Percentiles rank a stretch among this genome's conserved stretches.
Conservation (phyloP, 2,329 filamentous ascomycete species). For the Colletotrichum sp. region DNA sequence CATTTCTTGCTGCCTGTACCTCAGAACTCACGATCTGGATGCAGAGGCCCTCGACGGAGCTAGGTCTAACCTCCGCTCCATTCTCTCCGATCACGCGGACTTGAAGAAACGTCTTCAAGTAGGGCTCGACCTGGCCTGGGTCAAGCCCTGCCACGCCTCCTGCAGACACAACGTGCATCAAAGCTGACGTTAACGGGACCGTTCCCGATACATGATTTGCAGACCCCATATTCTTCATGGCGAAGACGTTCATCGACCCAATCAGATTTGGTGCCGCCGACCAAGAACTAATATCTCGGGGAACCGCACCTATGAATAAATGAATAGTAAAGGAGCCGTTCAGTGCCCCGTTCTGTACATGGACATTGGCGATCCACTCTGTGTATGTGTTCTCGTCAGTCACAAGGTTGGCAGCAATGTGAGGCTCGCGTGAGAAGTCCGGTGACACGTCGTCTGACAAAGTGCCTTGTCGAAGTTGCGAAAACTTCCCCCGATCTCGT, state of each 20-base stretch:
- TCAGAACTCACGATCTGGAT: constrained; percentile 41
- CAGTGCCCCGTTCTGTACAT: constrained; percentile 63
- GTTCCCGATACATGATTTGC: constrained; percentile 49
- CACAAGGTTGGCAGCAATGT: background rate
- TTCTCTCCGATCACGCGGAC: constrained; percentile 32
- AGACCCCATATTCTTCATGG: constrained; percentile 39
- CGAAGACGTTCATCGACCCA: constrained; percentile 64
- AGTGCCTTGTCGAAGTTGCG: constrained; percentile 19
- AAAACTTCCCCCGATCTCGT: background rate
- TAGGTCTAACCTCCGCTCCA: constrained; percentile 28
- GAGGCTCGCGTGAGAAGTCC: constrained; percentile 1
- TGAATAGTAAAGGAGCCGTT: constrained; percentile 66
- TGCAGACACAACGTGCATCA: constrained; percentile 45
- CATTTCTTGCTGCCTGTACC: constrained; percentile 35
- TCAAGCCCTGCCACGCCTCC: constrained; percentile 42
- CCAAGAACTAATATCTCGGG: constrained; percentile 53
- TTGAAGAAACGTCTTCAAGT: constrained; percentile 42
- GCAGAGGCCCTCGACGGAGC: constrained; percentile 34
- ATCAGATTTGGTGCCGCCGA: constrained; percentile 57
- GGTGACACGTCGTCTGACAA: background rate
- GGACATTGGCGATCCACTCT: constrained; percentile 73
- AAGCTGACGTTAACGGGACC: constrained; percentile 53
- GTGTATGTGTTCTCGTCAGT: constrained; percentile 44
- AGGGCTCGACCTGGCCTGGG: constrained; percentile 39
- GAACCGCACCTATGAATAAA: constrained; percentile 67